Evolutionary conservation across 208 protist genomes (phyloP), one percentile per base, ranked within the genome.

Genomic region (Trypanosomatidae sp.): DNA sequence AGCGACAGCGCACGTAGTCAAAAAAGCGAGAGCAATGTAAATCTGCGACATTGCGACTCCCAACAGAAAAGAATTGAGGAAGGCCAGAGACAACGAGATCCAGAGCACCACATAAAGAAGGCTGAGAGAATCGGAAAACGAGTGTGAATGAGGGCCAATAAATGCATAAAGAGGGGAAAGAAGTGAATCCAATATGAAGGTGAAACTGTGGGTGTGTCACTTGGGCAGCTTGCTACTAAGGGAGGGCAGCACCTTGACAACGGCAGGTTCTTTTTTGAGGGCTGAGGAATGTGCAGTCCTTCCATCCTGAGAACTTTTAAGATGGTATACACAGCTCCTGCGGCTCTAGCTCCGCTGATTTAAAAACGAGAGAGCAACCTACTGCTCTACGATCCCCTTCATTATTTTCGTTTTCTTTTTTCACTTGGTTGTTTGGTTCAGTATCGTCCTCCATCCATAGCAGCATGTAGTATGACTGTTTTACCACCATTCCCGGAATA

Each of bases 1-100:
- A 12, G 71, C 60, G 13, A 93, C 74, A 19, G 91, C 89, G 60
- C 58, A 76, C 30, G 58, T 62, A 1, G 86, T 53, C 72, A 96
- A 71, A 58, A 81, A 87, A 0, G 64, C 77, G 22, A 94, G 73
- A 19, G 83, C 65, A 62, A 94, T 74, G 60, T 88, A 88, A 50
- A 92, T 36, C 67, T 96, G 86, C 17, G 71, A 53, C 62, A 85
- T 79, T 71, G 25, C 46, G 28, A 22, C 33, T 43, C n/a, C 10
- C 17, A 41, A 15, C n/a, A 10, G 28, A 58, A 62, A 59, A 69
- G 13, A 68, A 25, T 19, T 17, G 74, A n/a, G 15, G 25, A 22
- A 43, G 43, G 60, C 2, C 60, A 66, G 46, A 25, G 39, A 58
- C 30, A 39, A 53, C 19, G 33, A 19, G n/a, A 55, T 44, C n/a